Evolutionary conservation across 805 yeast species (phyloP), one percentile per base, ranked within the genome.

Genomic region (Pachysolen tannophilus): DNA sequence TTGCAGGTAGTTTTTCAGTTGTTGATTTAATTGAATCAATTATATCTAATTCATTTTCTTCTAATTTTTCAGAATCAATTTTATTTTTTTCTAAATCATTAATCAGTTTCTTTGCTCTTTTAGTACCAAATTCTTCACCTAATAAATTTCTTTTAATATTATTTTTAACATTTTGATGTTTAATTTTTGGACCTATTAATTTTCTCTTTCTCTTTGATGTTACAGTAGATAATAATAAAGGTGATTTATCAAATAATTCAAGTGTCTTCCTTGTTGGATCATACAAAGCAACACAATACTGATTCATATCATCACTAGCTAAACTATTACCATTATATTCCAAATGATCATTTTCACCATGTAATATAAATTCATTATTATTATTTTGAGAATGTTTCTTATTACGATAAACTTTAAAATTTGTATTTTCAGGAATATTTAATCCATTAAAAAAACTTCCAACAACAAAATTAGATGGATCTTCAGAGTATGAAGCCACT

Each of bases 81-180:
- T 82, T 71, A 61, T 92, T 92, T 56, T 82, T 76, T 50, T 80
- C 92, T 49, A 77, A 60, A 53, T 81, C 90, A 34, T 73, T 63
- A 50, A 92, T 82, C 24, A 94, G 94, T 48, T 85, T 82, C 64
- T 86, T 90, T 43, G 97, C 97, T 63, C 78, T 88, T 63, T 84
- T 88, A 39, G 98, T 90, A 69, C 98, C 98, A 49, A 92, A 92
- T 3, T 92, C 94, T 60, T 86, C 90, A 52, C 98, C 98, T 52
- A 92, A 69, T 2, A 85, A 82, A 38, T 75, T 83, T 55, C 97
- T 74, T 60, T 84, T 85, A 13, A 67, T 62, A 39, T 70, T 63
- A 47, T 69, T 60, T 42, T 63, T 60, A 26, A 62, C 60, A 23
- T 72, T 72, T 7, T 62, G 58, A 53, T 75, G 82, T 58, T 72